Conservation (phyloP, 306 rosid species). For the Argentina anserina region DNA sequence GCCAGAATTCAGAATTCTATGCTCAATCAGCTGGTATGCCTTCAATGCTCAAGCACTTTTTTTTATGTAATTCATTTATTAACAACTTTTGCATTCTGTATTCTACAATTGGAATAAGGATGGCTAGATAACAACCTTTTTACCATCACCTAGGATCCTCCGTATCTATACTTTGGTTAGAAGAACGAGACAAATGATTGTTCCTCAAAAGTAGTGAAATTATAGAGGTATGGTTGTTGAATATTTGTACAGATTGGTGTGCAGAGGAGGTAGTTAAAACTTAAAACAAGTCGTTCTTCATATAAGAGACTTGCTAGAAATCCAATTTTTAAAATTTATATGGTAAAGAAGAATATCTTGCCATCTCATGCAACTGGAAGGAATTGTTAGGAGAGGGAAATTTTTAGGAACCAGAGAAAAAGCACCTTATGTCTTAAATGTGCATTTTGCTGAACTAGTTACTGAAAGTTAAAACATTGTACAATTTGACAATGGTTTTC, state of each 20-base stretch:
- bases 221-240: not conserved
- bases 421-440: not conserved
- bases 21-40: constrained; percentile 66
- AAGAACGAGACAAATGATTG: not conserved
- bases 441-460: not conserved
- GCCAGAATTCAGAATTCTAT: constrained; percentile 62
- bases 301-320: not conserved
- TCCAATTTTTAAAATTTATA: not conserved
- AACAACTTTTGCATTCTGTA: not conserved
- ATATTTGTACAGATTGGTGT: not conserved
- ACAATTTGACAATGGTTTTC: not conserved
- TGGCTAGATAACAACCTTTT: not conserved
- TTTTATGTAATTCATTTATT: constrained; percentile 11
- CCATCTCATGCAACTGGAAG: not conserved
- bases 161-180: not conserved
- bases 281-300: not conserved
- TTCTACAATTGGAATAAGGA: not conserved
- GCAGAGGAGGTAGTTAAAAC: not conserved
- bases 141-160: not conserved
- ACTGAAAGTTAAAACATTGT: not conserved
- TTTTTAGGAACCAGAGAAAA: not conserved
- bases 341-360: not conserved
- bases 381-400: no score
- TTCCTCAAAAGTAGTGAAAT: not conserved
- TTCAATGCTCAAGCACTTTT: constrained; percentile 11